phyloP scores from a whole-genome alignment of 73 alveolate genomes.

The Stentor roeselii region DNA sequence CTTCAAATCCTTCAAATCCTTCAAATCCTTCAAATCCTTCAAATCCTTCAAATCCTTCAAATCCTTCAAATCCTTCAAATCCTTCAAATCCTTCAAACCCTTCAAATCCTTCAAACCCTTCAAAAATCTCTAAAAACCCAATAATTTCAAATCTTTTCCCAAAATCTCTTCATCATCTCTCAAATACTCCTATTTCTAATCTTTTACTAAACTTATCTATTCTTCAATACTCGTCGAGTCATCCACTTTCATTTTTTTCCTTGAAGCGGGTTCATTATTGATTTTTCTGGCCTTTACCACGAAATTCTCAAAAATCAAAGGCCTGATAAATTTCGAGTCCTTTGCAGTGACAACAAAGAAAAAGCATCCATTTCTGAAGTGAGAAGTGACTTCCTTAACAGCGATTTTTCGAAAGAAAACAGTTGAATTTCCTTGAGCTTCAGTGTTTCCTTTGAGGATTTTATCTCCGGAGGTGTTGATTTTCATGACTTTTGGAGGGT shows the following conservation, averaged over 20 bases:
- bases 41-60: too few species aligned
- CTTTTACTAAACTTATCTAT: too few species aligned
- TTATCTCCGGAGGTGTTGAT: not conserved
- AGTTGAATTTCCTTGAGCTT: constrained; percentile 20
- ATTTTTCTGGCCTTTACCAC: constrained; percentile 18
- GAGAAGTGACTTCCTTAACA: constrained; percentile 11
- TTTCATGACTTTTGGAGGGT: constrained; percentile 14
- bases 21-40: too few species aligned
- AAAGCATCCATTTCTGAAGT: constrained; percentile 19
- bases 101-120: too few species aligned
- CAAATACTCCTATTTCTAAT: too few species aligned
- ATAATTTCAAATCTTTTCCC: too few species aligned
- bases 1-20: too few species aligned
- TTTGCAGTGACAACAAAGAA: constrained; percentile 10
- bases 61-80: too few species aligned
- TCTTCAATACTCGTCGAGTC: not conserved
- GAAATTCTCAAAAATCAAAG: constrained; percentile 14
- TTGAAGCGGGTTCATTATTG: not conserved
- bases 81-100: too few species aligned
- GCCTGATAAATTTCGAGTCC: not conserved
- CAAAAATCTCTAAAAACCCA: too few species aligned
- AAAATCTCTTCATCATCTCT: too few species aligned
- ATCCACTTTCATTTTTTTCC: not conserved
- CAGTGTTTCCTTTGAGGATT: constrained; percentile 15
- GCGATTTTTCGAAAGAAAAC: constrained; percentile 20